These are phyloP conservation scores for Cladosporium sp. DNA, from an alignment of 2,329 filamentous ascomycete genomes.

Conservation along the genomic window DNA sequence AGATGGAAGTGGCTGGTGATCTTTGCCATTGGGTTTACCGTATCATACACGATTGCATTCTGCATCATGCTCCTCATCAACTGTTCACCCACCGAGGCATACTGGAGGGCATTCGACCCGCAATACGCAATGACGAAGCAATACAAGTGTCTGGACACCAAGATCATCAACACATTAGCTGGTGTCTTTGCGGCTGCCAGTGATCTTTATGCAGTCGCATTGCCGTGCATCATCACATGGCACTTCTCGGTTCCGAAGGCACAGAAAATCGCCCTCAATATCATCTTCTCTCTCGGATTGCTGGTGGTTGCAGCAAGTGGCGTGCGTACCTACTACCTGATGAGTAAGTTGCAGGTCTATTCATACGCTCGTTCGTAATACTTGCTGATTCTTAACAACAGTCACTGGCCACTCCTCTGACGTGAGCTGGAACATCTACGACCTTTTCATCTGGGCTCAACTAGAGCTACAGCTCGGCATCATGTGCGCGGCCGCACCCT, in stretches of 20 bases:
- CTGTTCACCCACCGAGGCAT: slow-evolving; percentile 37
- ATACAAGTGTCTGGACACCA: slow-evolving; percentile 17
- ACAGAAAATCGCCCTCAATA: slow-evolving; percentile 43
- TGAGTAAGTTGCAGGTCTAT: slow-evolving; percentile 13
- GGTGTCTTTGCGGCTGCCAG: slow-evolving; percentile 37
- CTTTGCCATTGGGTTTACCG: slow-evolving; percentile 34
- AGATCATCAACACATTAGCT: slow-evolving; percentile 33
- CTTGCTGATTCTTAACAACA: slow-evolving; percentile 9
- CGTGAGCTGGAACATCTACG: slow-evolving; percentile 36
- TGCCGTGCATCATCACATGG: slow-evolving; percentile 43
- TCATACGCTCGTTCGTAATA: not conserved
- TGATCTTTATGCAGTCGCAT: slow-evolving; percentile 37
- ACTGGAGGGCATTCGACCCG: slow-evolving; percentile 35
- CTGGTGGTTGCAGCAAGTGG: slow-evolving; percentile 36
- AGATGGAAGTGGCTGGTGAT: slow-evolving; percentile 35
- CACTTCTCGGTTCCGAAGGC: slow-evolving; percentile 39
- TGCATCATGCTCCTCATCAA: slow-evolving; percentile 31
- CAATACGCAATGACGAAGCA: slow-evolving; percentile 29
- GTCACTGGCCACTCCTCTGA: slow-evolving; percentile 32
- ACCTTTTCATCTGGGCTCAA: slow-evolving; percentile 38
- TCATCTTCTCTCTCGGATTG: slow-evolving; percentile 41
- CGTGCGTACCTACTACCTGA: slow-evolving; percentile 36
- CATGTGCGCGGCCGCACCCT: slow-evolving; percentile 40
- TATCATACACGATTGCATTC: slow-evolving; percentile 36
- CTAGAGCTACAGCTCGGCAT: slow-evolving; percentile 39